Conservation (phyloP, 2,329 filamentous ascomycete genomes). For the Colletotrichum musae region DNA sequence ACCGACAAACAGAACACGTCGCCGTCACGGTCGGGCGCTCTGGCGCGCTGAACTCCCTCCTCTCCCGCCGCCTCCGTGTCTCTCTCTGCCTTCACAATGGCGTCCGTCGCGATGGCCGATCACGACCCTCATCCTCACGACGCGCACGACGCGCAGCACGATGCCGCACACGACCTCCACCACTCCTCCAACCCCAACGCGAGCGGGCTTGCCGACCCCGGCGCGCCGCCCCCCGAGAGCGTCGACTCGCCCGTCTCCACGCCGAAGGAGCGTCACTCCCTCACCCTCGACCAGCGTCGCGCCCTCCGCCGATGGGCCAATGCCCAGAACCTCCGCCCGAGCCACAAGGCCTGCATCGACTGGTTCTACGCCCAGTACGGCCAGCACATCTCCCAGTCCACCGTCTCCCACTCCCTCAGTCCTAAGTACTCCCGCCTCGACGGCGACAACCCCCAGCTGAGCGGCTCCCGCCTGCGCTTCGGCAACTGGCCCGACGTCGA, state of each 20-base stretch:
- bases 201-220: conserved; percentile 27
- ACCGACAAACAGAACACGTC: background rate
- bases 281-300: conserved; percentile 74
- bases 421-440: conserved; percentile 75
- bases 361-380: conserved; percentile 73
- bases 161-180: conserved; percentile 38
- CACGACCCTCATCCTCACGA: conserved; percentile 36
- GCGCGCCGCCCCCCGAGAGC: conserved; percentile 12
- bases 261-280: conserved; percentile 68
- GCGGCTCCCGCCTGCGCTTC: conserved; percentile 73
- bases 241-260: conserved; percentile 29
- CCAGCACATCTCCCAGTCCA: conserved; percentile 74
- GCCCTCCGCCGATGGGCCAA: conserved; percentile 73
- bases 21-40: background rate
- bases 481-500: conserved; percentile 76
- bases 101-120: conserved; percentile 38
- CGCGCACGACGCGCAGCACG: conserved; percentile 32
- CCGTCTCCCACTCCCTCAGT: conserved; percentile 73
- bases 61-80: conserved; percentile 14
- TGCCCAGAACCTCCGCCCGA: conserved; percentile 68
- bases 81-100: background rate
- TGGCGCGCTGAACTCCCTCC: conserved; percentile 13
- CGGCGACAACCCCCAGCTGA: conserved; percentile 71
- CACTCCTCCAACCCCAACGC: conserved; percentile 30
- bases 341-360: conserved; percentile 74